These are phyloP conservation scores for Vaccinium darrowii DNA, from an alignment of 148 eudicot species.

Conservation along the genomic window DNA sequence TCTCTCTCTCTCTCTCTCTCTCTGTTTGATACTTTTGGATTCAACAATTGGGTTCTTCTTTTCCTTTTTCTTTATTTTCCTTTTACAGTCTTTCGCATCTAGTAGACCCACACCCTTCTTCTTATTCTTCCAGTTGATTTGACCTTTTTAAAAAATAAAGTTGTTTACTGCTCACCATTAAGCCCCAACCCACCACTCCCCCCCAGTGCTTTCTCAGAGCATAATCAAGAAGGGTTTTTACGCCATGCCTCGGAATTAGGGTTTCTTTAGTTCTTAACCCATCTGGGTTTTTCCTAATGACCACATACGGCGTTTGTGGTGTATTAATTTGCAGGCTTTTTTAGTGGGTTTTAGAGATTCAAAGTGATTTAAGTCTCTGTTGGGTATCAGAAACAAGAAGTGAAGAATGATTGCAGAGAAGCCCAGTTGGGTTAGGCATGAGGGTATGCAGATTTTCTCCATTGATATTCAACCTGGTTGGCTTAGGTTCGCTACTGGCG, in stretches of 20 bases:
- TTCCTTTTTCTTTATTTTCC: background rate
- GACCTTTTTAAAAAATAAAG: slow-evolving; percentile 10
- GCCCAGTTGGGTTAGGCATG: slow-evolving; percentile 90
- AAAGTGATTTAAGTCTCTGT: background rate
- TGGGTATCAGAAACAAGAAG: background rate
- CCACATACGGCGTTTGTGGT: background rate
- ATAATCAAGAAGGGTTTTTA: slow-evolving; percentile 2
- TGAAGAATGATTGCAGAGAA: slow-evolving; percentile 82
- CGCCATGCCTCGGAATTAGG: slow-evolving; percentile 16
- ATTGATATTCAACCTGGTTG: slow-evolving; percentile 96
- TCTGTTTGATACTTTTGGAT: background rate
- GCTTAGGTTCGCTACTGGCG: slow-evolving; percentile 91
- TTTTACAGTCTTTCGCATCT: slow-evolving; percentile 1
- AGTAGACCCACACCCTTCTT: background rate
- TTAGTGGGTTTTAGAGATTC: slow-evolving; percentile 15
- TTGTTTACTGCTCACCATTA: background rate
- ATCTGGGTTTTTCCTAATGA: background rate
- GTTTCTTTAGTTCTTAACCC: background rate
- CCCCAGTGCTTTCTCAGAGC: background rate
- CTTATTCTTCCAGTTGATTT: slow-evolving; percentile 7
- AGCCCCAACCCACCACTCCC: background rate
- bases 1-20: background rate
- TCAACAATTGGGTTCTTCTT: background rate
- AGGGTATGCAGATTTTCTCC: slow-evolving; percentile 90
- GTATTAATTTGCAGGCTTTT: slow-evolving; percentile 1